phyloP scores from a whole-genome alignment of 208 protist species.

The Leishmania amazonensis region DNA sequence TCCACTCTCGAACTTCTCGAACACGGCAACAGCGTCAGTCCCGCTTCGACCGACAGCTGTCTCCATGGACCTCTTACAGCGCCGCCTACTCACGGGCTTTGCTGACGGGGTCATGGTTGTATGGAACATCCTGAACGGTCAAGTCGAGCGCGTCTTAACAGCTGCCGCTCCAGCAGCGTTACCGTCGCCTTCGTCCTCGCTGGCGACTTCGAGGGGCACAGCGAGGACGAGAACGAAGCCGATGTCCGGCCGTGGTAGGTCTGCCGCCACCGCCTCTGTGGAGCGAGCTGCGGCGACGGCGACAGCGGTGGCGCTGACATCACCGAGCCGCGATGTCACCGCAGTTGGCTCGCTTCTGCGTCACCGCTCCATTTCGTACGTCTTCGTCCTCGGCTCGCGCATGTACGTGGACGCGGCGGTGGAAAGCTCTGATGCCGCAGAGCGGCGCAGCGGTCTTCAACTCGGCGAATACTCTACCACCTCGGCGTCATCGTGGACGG shows the following conservation, averaged over 20 bases:
- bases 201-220: neutral
- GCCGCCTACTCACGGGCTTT: conserved; percentile 81
- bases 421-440: neutral
- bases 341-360: conserved; percentile 71
- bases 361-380: conserved; percentile 58
- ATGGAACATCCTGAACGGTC: conserved; percentile 86
- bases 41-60: conserved; percentile 47
- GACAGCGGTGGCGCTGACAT: neutral
- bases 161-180: neutral
- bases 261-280: neutral
- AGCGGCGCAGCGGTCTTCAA: conserved; percentile 33
- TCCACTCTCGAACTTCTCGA: conserved; percentile 79
- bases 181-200: conserved; percentile 1
- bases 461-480: conserved; percentile 69
- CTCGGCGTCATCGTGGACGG: conserved; percentile 47
- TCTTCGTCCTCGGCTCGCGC: conserved; percentile 54
- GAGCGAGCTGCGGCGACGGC: neutral
- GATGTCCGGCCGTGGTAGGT: neutral
- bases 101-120: conserved; percentile 72
- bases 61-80: conserved; percentile 60
- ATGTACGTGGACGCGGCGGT: conserved; percentile 43
- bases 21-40: conserved; percentile 58
- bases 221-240: neutral
- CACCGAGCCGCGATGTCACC: conserved; percentile 49
- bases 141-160: conserved; percentile 43